Percentiles rank a stretch among this genome's conserved stretches.
phyloP scores from a whole-genome alignment of 2,329 filamentous ascomycete species.

The Colletotrichum echinochloae region DNA sequence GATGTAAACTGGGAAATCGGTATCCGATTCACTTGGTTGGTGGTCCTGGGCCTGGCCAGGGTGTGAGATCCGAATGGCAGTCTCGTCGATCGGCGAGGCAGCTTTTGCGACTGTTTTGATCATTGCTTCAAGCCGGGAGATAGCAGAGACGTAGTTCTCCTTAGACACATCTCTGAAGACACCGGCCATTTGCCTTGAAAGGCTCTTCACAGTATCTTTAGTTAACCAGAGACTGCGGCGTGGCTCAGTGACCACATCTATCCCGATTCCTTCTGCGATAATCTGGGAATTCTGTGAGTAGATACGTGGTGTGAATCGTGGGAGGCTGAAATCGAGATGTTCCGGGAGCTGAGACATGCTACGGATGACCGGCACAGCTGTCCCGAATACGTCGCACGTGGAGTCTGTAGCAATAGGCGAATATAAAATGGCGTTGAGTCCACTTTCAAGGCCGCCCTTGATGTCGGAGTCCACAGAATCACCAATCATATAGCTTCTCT shows the following conservation, averaged over 20 bases:
- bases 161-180: background rate
- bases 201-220: background rate
- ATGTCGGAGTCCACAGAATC: constrained; percentile 6
- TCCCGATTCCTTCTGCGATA: background rate
- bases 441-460: background rate
- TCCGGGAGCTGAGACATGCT: constrained; percentile 11
- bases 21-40: background rate
- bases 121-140: background rate
- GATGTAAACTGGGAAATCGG: background rate
- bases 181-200: background rate
- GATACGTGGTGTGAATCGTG: constrained; percentile 8
- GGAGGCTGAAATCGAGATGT: constrained; percentile 2
- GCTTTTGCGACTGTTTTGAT: background rate
- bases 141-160: constrained; percentile 1
- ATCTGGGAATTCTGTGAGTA: background rate
- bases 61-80: background rate
- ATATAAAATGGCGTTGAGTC: background rate
- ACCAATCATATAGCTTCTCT: constrained; percentile 4
- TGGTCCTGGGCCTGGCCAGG: background rate
- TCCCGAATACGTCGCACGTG: background rate
- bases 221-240: background rate
- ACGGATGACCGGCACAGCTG: background rate
- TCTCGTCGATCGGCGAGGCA: constrained; percentile 1
- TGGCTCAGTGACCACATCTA: constrained; percentile 8
- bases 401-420: background rate